Base-by-base conservation (phyloP, 2,329 filamentous ascomycete species). In the Diplodia intermedia region DNA sequence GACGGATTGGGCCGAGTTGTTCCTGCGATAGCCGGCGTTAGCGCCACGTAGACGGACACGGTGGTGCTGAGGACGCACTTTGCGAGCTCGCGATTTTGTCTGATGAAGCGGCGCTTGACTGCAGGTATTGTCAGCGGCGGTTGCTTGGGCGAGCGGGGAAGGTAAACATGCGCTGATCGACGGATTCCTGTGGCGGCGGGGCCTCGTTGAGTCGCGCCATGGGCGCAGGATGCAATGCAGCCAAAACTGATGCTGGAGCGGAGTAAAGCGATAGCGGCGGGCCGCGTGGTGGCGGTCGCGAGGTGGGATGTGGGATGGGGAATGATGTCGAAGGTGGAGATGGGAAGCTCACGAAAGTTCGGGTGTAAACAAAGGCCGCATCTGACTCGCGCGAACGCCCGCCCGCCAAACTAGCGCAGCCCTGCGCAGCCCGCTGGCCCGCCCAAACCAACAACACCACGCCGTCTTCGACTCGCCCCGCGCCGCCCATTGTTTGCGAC, bases 151-250 rank as follows among this genome's bases (percentile, higher is more conserved):
- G 12, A 11, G 29, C 1, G 9, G 43, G 36, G 23, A 20, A 50
- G 12, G 66, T 65, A 68, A 72, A 86, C 90, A 79, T 84, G 92
- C 91, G 82, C 76, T 86, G 88, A 77, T 94, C 91, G 72, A 92
- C 80, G 76, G 84, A 89, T 80, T 93, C 91, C 77, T 84, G 85
- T 75, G 90, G 86, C 81, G 53, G 85, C 82, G 88, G 85, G 76
- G 87, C 86, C 84, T 93, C 91, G 82, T 94, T 94, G 73, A 94
- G 85, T 82, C 91, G 87, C 81, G 91, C 91, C 91, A 94, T 94
- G 79, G 78, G 82, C 83, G 80, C 79, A 70, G 71, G 49, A 66
- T 65, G 50, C 31, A 29, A 65, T 56, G 29, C 11, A 12, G 20
- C 33, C 36, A 23, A 62, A 57, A n/a, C 15, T 31, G 20, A 65